Conservation (phyloP, 352 stramenopile species). For the Thraustotheca clavata region DNA sequence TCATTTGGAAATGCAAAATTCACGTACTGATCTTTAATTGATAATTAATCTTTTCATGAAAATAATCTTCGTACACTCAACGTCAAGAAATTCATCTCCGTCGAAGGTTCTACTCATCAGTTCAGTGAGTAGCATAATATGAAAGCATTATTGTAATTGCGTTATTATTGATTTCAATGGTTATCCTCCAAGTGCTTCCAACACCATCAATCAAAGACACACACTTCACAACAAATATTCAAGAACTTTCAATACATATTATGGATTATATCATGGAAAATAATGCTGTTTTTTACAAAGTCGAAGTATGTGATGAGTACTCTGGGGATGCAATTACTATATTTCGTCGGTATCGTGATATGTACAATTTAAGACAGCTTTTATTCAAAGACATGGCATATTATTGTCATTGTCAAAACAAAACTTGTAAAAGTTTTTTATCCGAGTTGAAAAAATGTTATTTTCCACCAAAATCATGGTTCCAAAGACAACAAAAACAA, state of each 20-base stretch:
- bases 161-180: no score
- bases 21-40: background rate
- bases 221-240: conserved; percentile 9
- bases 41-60: no score
- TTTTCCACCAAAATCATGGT: conserved; percentile 15
- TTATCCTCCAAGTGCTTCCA: background rate
- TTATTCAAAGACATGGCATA: conserved; percentile 13
- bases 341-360: conserved; percentile 15
- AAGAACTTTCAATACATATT: conserved; percentile 14
- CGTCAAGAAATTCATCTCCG: no score
- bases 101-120: no score
- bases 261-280: conserved; percentile 17
- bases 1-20: background rate
- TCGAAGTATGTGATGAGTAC: conserved; percentile 12
- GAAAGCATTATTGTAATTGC: no score
- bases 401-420: conserved; percentile 6
- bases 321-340: conserved; percentile 12
- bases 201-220: background rate
- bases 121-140: no score
- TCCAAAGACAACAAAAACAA: background rate
- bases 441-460: background rate
- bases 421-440: background rate
- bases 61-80: no score
- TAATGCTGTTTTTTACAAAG: conserved; percentile 15
- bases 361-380: background rate